Evolutionary conservation across 179 eudicot species (phyloP).

Genomic region (Heliamphora pulchella): DNA sequence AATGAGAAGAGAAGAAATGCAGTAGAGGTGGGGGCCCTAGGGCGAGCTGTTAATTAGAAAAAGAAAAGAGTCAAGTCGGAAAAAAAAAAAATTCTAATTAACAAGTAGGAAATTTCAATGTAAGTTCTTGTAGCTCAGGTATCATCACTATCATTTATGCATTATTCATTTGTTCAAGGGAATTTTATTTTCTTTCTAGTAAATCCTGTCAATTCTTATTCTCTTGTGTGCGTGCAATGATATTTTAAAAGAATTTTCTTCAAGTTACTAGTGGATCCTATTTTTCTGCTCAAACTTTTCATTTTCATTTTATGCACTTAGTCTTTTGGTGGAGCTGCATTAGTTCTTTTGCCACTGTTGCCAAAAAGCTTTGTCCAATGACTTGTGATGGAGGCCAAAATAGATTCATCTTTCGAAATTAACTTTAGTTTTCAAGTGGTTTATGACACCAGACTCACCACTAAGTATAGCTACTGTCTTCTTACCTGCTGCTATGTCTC

Average conservation of each 20-base stretch:
- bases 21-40: not conserved
- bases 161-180: not conserved
- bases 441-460: not conserved
- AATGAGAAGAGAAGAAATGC: not conserved
- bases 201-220: not conserved
- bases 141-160: not conserved
- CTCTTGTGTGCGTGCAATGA: not conserved
- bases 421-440: not conserved
- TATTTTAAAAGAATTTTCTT: not conserved
- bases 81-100: not conserved
- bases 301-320: not conserved
- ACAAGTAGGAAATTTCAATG: not conserved
- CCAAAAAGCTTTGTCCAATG: not conserved
- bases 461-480: not conserved
- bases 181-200: not conserved
- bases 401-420: not conserved
- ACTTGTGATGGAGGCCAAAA: not conserved
- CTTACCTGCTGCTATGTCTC: not conserved
- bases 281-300: not conserved
- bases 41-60: not conserved
- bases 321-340: not conserved
- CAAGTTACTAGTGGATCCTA: not conserved
- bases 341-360: not conserved
- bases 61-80: not conserved
- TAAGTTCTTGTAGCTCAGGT: not conserved